Evolutionary conservation across 768 basidiomycete species (phyloP).

Genomic region (Albatrellus ellisii): DNA sequence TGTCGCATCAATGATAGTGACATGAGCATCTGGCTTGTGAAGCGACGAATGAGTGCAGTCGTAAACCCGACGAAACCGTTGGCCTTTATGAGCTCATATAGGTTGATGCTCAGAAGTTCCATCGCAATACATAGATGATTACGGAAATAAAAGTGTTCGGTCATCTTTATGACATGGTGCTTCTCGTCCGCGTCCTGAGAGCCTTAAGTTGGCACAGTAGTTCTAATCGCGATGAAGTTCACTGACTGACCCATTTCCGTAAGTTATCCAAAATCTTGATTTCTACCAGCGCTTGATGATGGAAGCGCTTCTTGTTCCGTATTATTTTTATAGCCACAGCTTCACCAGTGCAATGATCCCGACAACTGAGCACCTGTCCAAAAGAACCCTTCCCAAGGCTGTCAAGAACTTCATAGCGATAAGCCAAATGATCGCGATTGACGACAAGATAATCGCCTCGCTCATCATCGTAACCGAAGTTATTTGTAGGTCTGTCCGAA

Average conservation of each 20-base stretch:
- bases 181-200: slow-evolving; percentile 88
- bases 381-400: slow-evolving; percentile 97
- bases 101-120: slow-evolving; percentile 94
- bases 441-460: slow-evolving; percentile 94
- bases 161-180: slow-evolving; percentile 97
- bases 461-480: slow-evolving; percentile 95
- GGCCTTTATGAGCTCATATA: slow-evolving; percentile 98
- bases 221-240: not conserved
- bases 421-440: slow-evolving; percentile 84
- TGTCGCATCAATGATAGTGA: slow-evolving; percentile 90
- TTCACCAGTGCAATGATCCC: slow-evolving; percentile 88
- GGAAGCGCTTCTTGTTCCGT: slow-evolving; percentile 97
- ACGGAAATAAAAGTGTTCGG: slow-evolving; percentile 96
- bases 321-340: slow-evolving; percentile 99
- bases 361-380: slow-evolving; percentile 91
- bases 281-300: slow-evolving; percentile 97
- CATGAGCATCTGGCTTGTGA: slow-evolving; percentile 91
- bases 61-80: slow-evolving; percentile 99
- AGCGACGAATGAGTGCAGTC: slow-evolving; percentile 86
- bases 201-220: not conserved
- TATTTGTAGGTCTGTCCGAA: slow-evolving; percentile 61
- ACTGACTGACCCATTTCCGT: slow-evolving; percentile 82
- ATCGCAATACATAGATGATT: slow-evolving; percentile 97
- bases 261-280: slow-evolving; percentile 96
- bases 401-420: slow-evolving; percentile 90